phyloP scores from a whole-genome alignment of 352 stramenopile species.

The Achlya hypogyna region DNA sequence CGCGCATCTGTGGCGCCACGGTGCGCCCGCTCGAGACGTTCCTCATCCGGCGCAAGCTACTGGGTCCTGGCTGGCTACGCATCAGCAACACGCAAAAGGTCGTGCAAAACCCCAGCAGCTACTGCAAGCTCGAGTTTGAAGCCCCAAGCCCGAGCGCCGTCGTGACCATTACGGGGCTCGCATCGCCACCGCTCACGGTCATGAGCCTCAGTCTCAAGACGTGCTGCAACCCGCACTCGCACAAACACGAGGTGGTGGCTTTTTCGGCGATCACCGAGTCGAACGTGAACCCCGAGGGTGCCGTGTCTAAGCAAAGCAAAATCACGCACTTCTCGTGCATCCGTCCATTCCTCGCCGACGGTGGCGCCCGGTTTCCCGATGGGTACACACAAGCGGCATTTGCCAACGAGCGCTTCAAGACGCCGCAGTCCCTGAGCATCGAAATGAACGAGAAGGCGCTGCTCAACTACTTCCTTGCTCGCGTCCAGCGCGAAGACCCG shows the following conservation, averaged over 20 bases:
- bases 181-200: slow-evolving; percentile 87
- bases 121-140: slow-evolving; percentile 92
- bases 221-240: slow-evolving; percentile 91
- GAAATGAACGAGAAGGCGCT: slow-evolving; percentile 80
- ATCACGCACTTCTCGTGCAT: slow-evolving; percentile 79
- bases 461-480: slow-evolving; percentile 80
- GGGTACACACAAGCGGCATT: slow-evolving; percentile 44
- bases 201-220: slow-evolving; percentile 97
- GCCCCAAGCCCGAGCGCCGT: slow-evolving; percentile 90
- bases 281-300: slow-evolving; percentile 60
- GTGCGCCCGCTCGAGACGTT: slow-evolving; percentile 95
- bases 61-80: slow-evolving; percentile 96
- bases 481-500: slow-evolving; percentile 94
- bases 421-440: slow-evolving; percentile 42
- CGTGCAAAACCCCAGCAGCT: slow-evolving; percentile 58
- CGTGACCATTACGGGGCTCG: slow-evolving; percentile 50
- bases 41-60: slow-evolving; percentile 94
- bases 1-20: slow-evolving; percentile 92
- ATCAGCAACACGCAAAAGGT: slow-evolving; percentile 83
- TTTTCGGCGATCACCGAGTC: slow-evolving; percentile 72
- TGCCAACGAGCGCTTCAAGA: slow-evolving; percentile 44
- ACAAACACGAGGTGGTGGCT: slow-evolving; percentile 94
- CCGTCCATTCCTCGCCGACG: slow-evolving; percentile 56
- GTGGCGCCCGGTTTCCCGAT: slow-evolving; percentile 38
- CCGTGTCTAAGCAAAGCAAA: slow-evolving; percentile 22